These are phyloP conservation scores for Saccharomycopsis microspora DNA, from an alignment of 805 yeast genomes.

Conservation along the genomic window DNA sequence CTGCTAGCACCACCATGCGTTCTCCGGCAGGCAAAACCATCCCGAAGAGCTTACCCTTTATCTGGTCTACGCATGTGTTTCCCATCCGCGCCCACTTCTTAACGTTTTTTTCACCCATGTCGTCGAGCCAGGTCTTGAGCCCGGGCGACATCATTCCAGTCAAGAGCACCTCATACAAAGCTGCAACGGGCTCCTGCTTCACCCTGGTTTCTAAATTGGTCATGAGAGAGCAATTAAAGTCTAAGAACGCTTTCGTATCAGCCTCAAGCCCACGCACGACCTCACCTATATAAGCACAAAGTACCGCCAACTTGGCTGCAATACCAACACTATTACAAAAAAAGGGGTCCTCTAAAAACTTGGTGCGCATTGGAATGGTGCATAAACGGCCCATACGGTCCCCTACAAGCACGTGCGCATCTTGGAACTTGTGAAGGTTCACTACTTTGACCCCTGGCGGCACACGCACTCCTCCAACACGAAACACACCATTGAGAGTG, in stretches of 20 bases:
- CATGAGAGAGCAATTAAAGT: too few species aligned
- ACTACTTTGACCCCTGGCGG: background rate
- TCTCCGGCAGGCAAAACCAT: slow-evolving; percentile 46
- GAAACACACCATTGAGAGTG: slow-evolving; percentile 25
- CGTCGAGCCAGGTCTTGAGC: slow-evolving; percentile 47
- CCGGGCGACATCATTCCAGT: slow-evolving; percentile 39
- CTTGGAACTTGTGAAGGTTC: too few species aligned
- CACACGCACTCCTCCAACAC: background rate
- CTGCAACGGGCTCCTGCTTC: background rate
- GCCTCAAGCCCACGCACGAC: too few species aligned
- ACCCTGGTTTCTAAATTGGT: too few species aligned
- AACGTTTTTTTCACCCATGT: slow-evolving; percentile 56
- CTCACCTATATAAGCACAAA: too few species aligned
- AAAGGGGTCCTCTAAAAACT: too few species aligned
- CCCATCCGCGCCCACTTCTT: slow-evolving; percentile 44
- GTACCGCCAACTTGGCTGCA: too few species aligned
- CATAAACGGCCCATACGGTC: too few species aligned
- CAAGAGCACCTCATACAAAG: slow-evolving; percentile 31
- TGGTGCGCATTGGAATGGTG: too few species aligned
- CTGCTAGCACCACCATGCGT: slow-evolving; percentile 35
- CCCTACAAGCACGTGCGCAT: too few species aligned
- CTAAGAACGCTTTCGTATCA: too few species aligned
- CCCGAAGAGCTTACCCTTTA: slow-evolving; percentile 35
- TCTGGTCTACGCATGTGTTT: slow-evolving; percentile 36
- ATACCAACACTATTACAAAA: too few species aligned